Evolutionary conservation across 345 rosid genomes (phyloP).

Genomic region (Orychophragmus violaceus): DNA sequence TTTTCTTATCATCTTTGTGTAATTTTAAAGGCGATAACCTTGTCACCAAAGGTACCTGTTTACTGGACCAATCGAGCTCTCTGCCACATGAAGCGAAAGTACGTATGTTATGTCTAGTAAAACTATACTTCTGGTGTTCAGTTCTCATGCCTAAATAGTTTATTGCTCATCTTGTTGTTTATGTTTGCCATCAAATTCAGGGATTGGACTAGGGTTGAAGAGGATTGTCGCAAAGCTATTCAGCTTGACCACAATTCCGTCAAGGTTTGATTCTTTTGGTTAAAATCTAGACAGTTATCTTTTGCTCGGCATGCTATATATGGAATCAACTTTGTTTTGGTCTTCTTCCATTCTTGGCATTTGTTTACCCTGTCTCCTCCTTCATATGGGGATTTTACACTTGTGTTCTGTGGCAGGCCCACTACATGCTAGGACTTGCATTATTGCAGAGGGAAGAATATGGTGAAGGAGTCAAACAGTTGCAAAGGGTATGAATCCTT

Average conservation of each 20-base stretch:
- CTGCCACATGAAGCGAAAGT: slow-evolving; percentile 84
- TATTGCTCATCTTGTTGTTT: background rate
- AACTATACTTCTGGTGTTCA: background rate
- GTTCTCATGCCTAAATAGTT: background rate
- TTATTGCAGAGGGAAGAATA: slow-evolving; percentile 49
- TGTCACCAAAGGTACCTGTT: slow-evolving; percentile 76
- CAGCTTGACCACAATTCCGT: slow-evolving; percentile 60
- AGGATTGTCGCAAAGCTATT: slow-evolving; percentile 71
- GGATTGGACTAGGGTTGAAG: slow-evolving; percentile 80
- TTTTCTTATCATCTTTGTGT: background rate
- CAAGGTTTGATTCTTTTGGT: slow-evolving; percentile 40
- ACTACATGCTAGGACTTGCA: slow-evolving; percentile 83
- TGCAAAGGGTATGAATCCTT: slow-evolving; percentile 55
- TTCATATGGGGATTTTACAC: background rate
- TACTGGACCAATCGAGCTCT: slow-evolving; percentile 95
- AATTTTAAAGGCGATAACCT: slow-evolving; percentile 60
- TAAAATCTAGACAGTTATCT: background rate
- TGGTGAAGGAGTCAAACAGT: slow-evolving; percentile 53
- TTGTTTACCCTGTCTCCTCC: background rate
- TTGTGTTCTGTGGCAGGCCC: slow-evolving; percentile 47
- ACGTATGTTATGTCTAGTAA: slow-evolving; percentile 27
- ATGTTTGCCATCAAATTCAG: slow-evolving; percentile 33
- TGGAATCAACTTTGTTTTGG: background rate
- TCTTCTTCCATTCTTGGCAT: background rate
- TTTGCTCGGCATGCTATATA: background rate